Evolutionary conservation across 2,329 filamentous ascomycete species (phyloP).

Genomic region (Rhexocercosporidium sp.): DNA sequence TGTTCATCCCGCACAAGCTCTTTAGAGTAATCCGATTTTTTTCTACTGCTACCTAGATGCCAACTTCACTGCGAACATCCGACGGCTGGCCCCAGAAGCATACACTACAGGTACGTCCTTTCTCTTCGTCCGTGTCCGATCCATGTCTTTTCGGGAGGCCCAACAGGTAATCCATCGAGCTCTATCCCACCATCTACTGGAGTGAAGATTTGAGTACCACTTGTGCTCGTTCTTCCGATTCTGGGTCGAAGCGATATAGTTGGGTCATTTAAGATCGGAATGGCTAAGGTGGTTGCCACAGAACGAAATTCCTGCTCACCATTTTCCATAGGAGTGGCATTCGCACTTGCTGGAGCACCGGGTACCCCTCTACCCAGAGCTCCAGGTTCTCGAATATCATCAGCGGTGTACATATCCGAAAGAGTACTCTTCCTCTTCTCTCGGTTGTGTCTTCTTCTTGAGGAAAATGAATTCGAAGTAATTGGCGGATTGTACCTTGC

Average conservation of each 20-base stretch:
- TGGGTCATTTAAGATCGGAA: neutral
- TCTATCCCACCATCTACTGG: constrained; percentile 38
- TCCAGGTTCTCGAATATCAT: constrained; percentile 21
- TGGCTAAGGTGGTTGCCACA: neutral
- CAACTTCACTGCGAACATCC: neutral
- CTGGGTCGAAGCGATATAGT: constrained; percentile 14
- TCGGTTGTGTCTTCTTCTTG: constrained; percentile 18
- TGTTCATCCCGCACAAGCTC: neutral
- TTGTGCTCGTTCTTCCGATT: constrained; percentile 36
- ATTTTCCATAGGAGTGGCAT: constrained; percentile 24
- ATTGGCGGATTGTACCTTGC: constrained; percentile 8
- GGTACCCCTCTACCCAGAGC: constrained; percentile 18
- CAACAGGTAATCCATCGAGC: constrained; percentile 37
- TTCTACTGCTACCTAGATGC: constrained; percentile 2
- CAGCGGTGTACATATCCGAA: constrained; percentile 38
- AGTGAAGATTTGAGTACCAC: constrained; percentile 40
- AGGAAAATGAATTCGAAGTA: constrained; percentile 23
- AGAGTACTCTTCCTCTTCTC: constrained; percentile 35
- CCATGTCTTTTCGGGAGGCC: constrained; percentile 35
- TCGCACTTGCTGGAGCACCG: constrained; percentile 25
- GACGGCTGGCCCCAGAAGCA: neutral
- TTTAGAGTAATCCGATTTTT: constrained; percentile 8
- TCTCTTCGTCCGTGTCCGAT: constrained; percentile 31
- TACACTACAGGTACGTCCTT: constrained; percentile 34
- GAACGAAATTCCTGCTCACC: neutral